phyloP scores from a whole-genome alignment of 345 rosid genomes.

The Triadica sebifera region DNA sequence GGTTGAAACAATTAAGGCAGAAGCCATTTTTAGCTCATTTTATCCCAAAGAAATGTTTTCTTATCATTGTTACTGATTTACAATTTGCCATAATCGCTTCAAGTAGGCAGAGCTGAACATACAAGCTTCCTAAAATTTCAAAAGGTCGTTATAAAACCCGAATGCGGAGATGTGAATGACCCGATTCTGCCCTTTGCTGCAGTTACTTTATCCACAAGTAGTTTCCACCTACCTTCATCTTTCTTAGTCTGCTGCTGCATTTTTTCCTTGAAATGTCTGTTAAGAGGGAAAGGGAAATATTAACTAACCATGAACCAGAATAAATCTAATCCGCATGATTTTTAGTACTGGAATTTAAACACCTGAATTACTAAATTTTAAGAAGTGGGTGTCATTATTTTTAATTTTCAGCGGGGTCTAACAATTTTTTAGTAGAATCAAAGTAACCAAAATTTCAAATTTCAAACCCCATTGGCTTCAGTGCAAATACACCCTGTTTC shows the following conservation, averaged over 20 bases:
- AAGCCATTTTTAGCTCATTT: not conserved
- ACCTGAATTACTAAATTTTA: too few relatives aligned
- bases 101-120: not conserved
- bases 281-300: not conserved
- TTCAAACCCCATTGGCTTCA: too few relatives aligned
- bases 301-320: not conserved
- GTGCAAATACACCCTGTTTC: too few relatives aligned
- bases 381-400: too few relatives aligned
- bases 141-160: conserved; percentile 31
- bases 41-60: not conserved
- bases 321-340: not conserved
- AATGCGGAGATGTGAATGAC: conserved; percentile 41
- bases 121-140: not conserved
- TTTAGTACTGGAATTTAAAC: too few relatives aligned
- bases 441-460: too few relatives aligned
- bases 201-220: conserved; percentile 65
- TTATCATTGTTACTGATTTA: not conserved
- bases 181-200: conserved; percentile 54
- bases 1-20: too few relatives aligned
- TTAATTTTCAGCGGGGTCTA: too few relatives aligned
- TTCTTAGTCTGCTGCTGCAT: conserved; percentile 66
- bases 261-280: conserved; percentile 64
- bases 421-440: too few relatives aligned
- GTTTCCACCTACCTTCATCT: conserved; percentile 64
- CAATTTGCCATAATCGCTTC: conserved; percentile 1